Base-by-base conservation (phyloP, 129 eudicot species). In the Pseudognaphalium luteoalbum region DNA sequence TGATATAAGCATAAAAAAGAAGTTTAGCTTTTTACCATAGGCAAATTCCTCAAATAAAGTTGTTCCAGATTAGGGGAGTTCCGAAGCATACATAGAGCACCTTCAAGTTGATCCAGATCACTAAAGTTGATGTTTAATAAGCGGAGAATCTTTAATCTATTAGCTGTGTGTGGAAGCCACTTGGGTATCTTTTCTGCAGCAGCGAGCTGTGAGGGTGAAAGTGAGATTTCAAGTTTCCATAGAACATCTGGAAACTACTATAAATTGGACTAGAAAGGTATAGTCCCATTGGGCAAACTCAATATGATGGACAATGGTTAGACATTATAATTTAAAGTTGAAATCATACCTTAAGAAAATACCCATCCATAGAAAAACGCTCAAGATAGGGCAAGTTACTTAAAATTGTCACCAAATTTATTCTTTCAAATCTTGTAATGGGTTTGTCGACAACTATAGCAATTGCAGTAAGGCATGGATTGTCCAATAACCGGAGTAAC, bases 61-160 rank as follows among this genome's bases (percentile, higher is more conserved):
- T 0, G 35, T 30, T 14, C 34, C 39, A 78, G 4, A 44, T 60
- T 60, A 3, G 76, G 76, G 29, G 75, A 66, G 52, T 22, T 73
- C 11, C 20, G 69, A 74, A 78, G 71, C 71, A 78, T 11, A 52
- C 66, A 66, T 7, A 76, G 28, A 66, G 82, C 76, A 60, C 71
- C 25, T 17, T 10, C 54, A 74, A 74, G 64, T 67, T 73, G 70
- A 44, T 44, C 75, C 65, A 29, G 58, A 59, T 73, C 70, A 39
- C 56, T 20, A 47, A 70, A 12, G 29, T 33, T 41, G 16, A 70
- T 42, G 21, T 51, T 17, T 19, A 4, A 0, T 29, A 70, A 20
- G 32, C 10, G 0, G 39, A 70, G n/a, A 1, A 0, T 0, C 37
- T 29, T 42, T 61, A 78, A 42, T 17, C 22, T 0, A 15, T 60